Evolutionary conservation across 352 stramenopile species (phyloP).

Genomic region (Aphanomyces euteiches): DNA sequence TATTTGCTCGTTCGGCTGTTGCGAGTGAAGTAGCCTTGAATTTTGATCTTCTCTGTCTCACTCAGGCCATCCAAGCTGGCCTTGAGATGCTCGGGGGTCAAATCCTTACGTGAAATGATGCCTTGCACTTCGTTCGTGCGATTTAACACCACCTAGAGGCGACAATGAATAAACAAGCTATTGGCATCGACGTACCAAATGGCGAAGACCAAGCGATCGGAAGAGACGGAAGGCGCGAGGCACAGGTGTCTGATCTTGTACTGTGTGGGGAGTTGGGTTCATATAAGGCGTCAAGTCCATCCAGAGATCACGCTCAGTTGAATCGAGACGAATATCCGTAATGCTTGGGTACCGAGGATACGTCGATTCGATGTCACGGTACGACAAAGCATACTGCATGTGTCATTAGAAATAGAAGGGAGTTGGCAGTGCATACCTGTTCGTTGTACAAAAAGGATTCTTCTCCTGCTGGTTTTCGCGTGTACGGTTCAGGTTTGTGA

Average conservation of each 20-base stretch:
- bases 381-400: conserved; percentile 65
- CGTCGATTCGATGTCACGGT: conserved; percentile 79
- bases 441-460: conserved; percentile 83
- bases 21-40: conserved; percentile 81
- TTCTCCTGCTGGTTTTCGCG: conserved; percentile 63
- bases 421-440: conserved; percentile 36
- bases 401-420: neutral
- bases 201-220: conserved; percentile 94
- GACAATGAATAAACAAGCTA: neutral
- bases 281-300: conserved; percentile 97
- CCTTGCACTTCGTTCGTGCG: conserved; percentile 84
- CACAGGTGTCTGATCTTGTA: conserved; percentile 93
- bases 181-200: conserved; percentile 60
- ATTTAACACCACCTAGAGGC: conserved; percentile 77
- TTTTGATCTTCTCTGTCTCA: conserved; percentile 74
- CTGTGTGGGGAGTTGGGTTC: conserved; percentile 93
- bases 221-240: conserved; percentile 96
- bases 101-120: conserved; percentile 83
- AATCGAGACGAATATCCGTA: conserved; percentile 87
- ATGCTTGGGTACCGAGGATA: conserved; percentile 80
- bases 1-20: conserved; percentile 58
- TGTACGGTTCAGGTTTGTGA: conserved; percentile 73
- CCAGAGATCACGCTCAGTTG: conserved; percentile 82
- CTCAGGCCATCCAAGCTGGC: conserved; percentile 69
- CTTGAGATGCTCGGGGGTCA: conserved; percentile 80